Base-by-base conservation (phyloP, 805 yeast genomes). In the Saccharomycopsis amapae region DNA sequence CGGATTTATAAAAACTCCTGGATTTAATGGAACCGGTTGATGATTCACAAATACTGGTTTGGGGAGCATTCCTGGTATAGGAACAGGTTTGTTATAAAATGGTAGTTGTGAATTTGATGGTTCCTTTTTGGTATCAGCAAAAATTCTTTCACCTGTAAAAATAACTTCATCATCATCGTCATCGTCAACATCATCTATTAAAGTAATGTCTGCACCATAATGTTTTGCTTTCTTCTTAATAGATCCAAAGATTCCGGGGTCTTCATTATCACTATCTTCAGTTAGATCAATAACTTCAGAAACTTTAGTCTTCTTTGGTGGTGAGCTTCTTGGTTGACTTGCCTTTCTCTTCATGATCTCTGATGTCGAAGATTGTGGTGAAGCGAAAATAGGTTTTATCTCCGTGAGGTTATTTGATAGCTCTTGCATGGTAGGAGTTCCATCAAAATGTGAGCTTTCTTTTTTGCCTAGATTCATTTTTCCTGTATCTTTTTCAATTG, bases 281-380 rank as follows among this genome's bases (percentile, higher is more conserved):
- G 49, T 46, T 9, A 46, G 24, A 38, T 46, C 49, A 33, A 46
- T 46, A 26, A 46, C 40, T 5, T 17, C 13, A 32, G 20, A 20
- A 9, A 19, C 25, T 4, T 4, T 28, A 9, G 28, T 32, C 20
- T 39, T 28, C 30, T 26, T 26, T 26, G 7, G 7, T 26, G 30
- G 10, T 26, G 30, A 26, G 12, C 12, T 12, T 9, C 12, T 26
- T 9, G 30, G 25, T 26, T 36, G 17, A 30, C n/a, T 20, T 36
- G n/a, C 5, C 25, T n/a, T 22, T 36, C 20, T 30, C 23, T 36
- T n/a, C 13, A 23, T 13, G 39, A 13, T 15, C 23, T 17, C n/a
- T 23, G n/a, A 23, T 36, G 30, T 36, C 39, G n/a, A 4, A 23
- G 39, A 17, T 36, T 36, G 39, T 17, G 13, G 25, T n/a, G 17